Conservation (phyloP, 208 protist species). For the Acanthamoeba royreba region DNA sequence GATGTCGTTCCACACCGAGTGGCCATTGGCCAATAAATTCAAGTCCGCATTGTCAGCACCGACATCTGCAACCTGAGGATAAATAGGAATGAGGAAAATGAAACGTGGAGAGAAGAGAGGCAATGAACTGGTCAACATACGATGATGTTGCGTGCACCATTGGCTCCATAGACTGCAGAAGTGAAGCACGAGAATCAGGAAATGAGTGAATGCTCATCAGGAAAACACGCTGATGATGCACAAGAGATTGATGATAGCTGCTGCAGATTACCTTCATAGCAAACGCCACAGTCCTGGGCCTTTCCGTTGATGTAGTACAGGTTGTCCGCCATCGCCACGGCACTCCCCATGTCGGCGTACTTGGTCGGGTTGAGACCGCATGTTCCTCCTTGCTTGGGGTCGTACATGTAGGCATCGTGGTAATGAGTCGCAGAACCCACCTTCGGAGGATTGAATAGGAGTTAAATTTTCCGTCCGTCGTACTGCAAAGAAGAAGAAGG, state of each 20-base stretch:
- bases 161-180: background rate
- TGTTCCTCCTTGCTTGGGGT: background rate
- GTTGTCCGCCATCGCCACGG: background rate
- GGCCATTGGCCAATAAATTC: background rate
- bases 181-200: background rate
- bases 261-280: background rate
- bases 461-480: background rate
- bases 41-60: background rate
- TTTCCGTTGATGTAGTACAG: background rate
- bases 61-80: background rate
- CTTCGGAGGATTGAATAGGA: background rate
- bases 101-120: no score
- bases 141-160: background rate
- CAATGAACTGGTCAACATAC: no score
- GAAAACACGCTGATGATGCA: background rate
- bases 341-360: background rate
- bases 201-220: background rate
- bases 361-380: background rate
- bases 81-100: no score
- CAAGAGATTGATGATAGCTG: no score
- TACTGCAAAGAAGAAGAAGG: background rate
- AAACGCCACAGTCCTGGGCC: background rate
- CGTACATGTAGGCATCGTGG: background rate
- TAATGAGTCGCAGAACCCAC: background rate
- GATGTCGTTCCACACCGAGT: background rate